Base-by-base conservation (phyloP, 2,329 filamentous ascomycete genomes). In the Claviceps quebecensis region DNA sequence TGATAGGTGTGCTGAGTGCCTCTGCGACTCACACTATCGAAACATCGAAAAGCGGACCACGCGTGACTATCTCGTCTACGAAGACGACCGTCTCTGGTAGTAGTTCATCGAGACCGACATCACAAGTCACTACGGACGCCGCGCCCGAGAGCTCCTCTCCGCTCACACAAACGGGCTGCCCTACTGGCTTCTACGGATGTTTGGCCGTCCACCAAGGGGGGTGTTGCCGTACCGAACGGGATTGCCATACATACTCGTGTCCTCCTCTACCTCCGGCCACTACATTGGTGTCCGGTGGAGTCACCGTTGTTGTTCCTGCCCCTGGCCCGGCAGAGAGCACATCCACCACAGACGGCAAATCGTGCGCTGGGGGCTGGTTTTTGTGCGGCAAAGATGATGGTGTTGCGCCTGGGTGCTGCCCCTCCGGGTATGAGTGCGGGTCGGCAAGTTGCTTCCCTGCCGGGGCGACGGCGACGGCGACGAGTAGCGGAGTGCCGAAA, bases 151-250 rank as follows among this genome's bases (percentile, higher is more conserved):
- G 65, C 16, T 67, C 68, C 26, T 6, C 48, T 17, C 62, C 45
- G 55, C 65, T 71, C 13, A 67, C 66, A 11, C 67, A 69, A 52
- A 61, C 61, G 5, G 67, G 67, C 59, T 97, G 91, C 59, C 91
- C 91, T 0, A 90, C 84, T 0, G 90, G 90, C 2, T 97, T 90
- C 72, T 97, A 97, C 66, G 84, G 87, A 48, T 97, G 91, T 67
- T 79, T 83, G 2, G 91, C 91, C 2, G 81, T 82, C 54, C 87
- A 90, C 53, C 88, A 86, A 14, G 88, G 88, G 19, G 78, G 78
- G 2, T 97, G 91, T 70, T 97, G 91, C 69, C 85, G 86, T 52
- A 89, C 87, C 0, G 90, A 88, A 2, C 80, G 90, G 19, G 78
- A 95, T 68, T 97, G 91, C 68, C 79, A 84, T 54, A 84, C 82